Percentiles rank a stretch among this genome's conserved stretches.
Evolutionary conservation across 345 rosid species (phyloP).

Genomic region (Citrus unshiu): DNA sequence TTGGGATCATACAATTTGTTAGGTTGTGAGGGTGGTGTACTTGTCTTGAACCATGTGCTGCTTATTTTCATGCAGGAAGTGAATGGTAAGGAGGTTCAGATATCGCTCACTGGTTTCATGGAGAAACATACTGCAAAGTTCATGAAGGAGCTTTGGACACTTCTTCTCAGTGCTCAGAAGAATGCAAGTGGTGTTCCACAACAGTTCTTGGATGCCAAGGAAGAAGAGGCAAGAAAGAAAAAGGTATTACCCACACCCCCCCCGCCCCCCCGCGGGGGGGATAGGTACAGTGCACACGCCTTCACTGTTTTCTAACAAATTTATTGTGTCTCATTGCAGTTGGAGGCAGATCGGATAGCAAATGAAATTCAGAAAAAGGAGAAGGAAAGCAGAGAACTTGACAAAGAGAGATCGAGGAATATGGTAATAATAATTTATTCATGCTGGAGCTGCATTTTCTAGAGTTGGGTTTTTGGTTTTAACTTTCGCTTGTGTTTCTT

Average conservation of each 20-base stretch:
- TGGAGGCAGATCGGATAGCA: slow-evolving; percentile 51
- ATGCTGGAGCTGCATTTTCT: slow-evolving; percentile 56
- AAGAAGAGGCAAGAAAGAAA: slow-evolving; percentile 72
- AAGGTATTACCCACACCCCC: slow-evolving; percentile 36
- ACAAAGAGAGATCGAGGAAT: slow-evolving; percentile 45
- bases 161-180: slow-evolving; percentile 85
- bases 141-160: slow-evolving; percentile 98
- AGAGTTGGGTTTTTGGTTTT: slow-evolving; percentile 50
- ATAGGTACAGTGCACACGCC: neutral
- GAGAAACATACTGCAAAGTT: slow-evolving; percentile 94
- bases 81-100: slow-evolving; percentile 91
- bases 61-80: slow-evolving; percentile 47
- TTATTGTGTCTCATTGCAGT: slow-evolving; percentile 40
- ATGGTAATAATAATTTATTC: slow-evolving; percentile 75
- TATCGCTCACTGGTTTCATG: slow-evolving; percentile 92
- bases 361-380: slow-evolving; percentile 70
- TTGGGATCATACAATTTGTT: neutral
- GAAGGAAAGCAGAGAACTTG: slow-evolving; percentile 53
- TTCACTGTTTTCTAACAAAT: slow-evolving; percentile 11
- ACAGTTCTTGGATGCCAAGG: slow-evolving; percentile 80
- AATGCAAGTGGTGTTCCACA: slow-evolving; percentile 93
- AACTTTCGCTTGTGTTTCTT: slow-evolving; percentile 66
- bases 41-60: neutral
- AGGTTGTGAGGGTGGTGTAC: neutral
- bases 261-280: fast-evolving